These are phyloP conservation scores for Fennellomyces sp. DNA, from an alignment of 371 early-diverging fungal genomes.

Conservation along the genomic window DNA sequence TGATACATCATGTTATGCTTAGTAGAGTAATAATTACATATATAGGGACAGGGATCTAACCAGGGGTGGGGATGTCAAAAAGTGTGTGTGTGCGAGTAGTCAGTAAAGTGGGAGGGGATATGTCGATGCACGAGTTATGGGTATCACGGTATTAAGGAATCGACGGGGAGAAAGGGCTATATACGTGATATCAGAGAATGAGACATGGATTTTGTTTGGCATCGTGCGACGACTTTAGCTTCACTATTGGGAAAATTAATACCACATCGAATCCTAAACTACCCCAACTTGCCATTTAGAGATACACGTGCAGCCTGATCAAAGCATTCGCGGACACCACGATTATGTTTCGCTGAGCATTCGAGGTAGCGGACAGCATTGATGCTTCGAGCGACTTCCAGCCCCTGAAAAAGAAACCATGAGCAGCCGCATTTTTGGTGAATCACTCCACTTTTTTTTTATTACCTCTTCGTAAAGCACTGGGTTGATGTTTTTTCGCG, in stretches of 20 bases:
- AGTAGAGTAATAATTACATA: background rate
- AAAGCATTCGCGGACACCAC: slow-evolving; percentile 57
- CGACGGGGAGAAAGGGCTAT: background rate
- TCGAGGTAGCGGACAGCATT: slow-evolving; percentile 54
- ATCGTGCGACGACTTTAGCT: background rate
- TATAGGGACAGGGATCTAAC: background rate
- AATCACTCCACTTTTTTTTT: background rate
- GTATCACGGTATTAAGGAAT: background rate
- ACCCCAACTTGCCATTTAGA: slow-evolving; percentile 30
- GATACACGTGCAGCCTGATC: slow-evolving; percentile 55
- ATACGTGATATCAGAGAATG: background rate
- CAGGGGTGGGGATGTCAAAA: background rate
- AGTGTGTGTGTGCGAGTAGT: background rate
- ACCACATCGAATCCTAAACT: background rate
- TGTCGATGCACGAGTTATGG: background rate
- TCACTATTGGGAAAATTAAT: background rate
- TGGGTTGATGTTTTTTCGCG: slow-evolving; percentile 20
- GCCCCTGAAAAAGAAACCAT: slow-evolving; percentile 28
- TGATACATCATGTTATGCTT: background rate
- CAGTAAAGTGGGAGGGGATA: background rate
- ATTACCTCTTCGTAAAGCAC: slow-evolving; percentile 53
- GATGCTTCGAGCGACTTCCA: slow-evolving; percentile 47
- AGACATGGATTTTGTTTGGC: background rate
- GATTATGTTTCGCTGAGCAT: slow-evolving; percentile 58
- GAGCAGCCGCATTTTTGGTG: background rate